Percentiles rank a stretch among this genome's conserved stretches.
Conservation (phyloP, 2,329 filamentous ascomycete genomes). For the Aspergillus puulaauensis region DNA sequence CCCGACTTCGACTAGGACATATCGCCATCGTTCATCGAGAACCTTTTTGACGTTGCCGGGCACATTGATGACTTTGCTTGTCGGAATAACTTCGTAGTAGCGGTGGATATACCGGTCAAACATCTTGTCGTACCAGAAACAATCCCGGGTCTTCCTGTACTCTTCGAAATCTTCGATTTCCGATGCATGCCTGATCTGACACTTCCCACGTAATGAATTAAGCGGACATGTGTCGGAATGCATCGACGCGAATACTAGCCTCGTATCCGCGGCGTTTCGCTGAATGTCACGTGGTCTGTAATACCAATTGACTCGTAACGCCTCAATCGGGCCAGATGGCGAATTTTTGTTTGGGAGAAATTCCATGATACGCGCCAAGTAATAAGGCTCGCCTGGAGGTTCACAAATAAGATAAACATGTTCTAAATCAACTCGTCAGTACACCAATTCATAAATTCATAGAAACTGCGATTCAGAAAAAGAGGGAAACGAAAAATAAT, state of each 20-base stretch:
- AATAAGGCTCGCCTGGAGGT: conserved; percentile 96
- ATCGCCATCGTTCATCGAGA: conserved; percentile 94
- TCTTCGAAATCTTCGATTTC: conserved; percentile 81
- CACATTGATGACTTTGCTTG: conserved; percentile 89
- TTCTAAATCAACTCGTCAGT: conserved; percentile 41
- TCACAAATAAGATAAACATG: conserved; percentile 97
- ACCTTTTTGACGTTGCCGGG: conserved; percentile 93
- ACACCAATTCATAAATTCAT: neutral
- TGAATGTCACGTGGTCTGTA: conserved; percentile 95
- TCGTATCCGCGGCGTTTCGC: conserved; percentile 85
- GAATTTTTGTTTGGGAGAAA: conserved; percentile 84
- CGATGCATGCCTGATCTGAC: conserved; percentile 81
- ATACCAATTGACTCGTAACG: conserved; percentile 95
- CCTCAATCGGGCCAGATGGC: conserved; percentile 71
- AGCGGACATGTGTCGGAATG: conserved; percentile 95
- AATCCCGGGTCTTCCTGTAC: conserved; percentile 80
- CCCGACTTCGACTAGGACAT: conserved; percentile 88
- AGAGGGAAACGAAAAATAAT: conserved; percentile 10
- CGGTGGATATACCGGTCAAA: conserved; percentile 98
- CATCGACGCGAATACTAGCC: conserved; percentile 94
- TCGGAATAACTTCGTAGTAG: conserved; percentile 95
- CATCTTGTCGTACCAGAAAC: conserved; percentile 96
- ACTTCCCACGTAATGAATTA: conserved; percentile 89
- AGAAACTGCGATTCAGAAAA: conserved; percentile 1
- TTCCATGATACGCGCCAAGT: conserved; percentile 97